Percentiles rank a stretch among this genome's conserved stretches.
phyloP scores from a whole-genome alignment of 352 stramenopile genomes.

The Pythium coloratum region DNA sequence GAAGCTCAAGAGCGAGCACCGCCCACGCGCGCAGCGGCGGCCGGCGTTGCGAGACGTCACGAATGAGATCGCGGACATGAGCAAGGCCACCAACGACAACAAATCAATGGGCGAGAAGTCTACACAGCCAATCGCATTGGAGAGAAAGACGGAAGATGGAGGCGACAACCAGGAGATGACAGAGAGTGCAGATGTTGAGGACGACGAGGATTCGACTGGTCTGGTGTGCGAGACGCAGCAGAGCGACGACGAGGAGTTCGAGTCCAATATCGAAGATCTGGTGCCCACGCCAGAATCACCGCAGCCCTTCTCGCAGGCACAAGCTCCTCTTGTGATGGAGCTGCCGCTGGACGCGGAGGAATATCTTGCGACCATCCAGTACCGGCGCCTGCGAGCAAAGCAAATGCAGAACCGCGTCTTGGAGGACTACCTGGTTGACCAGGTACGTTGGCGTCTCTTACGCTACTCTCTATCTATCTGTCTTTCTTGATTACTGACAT shows the following conservation, averaged over 20 bases:
- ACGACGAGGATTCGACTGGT: background rate
- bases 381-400: constrained; percentile 12
- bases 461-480: background rate
- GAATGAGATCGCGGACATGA: constrained; percentile 5
- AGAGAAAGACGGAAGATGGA: background rate
- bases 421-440: constrained; percentile 10
- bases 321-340: background rate
- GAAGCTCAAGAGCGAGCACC: constrained; percentile 38
- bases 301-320: background rate
- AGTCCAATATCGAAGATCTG: background rate
- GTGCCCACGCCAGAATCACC: background rate
- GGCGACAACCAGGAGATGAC: background rate
- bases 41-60: constrained; percentile 32
- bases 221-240: background rate
- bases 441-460: constrained; percentile 7
- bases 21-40: constrained; percentile 24
- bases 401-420: constrained; percentile 18
- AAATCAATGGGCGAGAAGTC: constrained; percentile 1
- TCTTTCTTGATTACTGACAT: background rate
- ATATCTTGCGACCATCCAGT: constrained; percentile 12
- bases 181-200: background rate
- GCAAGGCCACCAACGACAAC: too few species aligned
- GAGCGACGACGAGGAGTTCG: background rate
- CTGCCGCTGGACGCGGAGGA: constrained; percentile 11
- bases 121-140: background rate